phyloP scores from a whole-genome alignment of 2,329 filamentous ascomycete genomes.

The Penicillium sp. region DNA sequence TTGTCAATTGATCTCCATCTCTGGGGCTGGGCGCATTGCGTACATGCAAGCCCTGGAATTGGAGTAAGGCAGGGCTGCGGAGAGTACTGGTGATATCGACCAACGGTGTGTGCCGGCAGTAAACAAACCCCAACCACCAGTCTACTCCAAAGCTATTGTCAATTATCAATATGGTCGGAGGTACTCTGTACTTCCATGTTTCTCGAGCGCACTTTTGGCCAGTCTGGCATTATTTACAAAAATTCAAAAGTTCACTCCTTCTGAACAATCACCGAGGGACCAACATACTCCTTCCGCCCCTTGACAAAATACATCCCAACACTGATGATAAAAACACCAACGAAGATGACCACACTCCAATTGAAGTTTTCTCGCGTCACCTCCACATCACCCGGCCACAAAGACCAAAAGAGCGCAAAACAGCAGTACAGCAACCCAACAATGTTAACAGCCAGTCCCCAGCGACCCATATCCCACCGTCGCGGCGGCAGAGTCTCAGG shows the following conservation, averaged over 20 bases:
- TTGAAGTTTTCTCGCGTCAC: constrained; percentile 50
- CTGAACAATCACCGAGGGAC: constrained; percentile 21
- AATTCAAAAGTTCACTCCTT: neutral
- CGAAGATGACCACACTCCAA: constrained; percentile 51
- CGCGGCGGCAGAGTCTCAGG: constrained; percentile 39
- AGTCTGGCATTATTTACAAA: neutral
- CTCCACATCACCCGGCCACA: constrained; percentile 46
- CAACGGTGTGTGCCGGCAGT: too few relatives aligned
- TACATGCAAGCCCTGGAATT: too few relatives aligned
- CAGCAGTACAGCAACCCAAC: constrained; percentile 46
- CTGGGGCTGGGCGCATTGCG: too few relatives aligned
- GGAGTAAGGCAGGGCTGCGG: too few relatives aligned
- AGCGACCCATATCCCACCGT: constrained; percentile 47
- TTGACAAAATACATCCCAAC: constrained; percentile 40
- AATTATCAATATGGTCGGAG: too few relatives aligned
- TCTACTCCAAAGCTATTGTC: too few relatives aligned
- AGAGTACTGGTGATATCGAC: too few relatives aligned
- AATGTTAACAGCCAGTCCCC: constrained; percentile 47
- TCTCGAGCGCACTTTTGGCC: neutral
- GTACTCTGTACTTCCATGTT: too few relatives aligned
- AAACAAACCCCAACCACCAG: too few relatives aligned
- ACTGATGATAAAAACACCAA: constrained; percentile 41
- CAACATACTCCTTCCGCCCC: constrained; percentile 34
- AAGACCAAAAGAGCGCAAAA: constrained; percentile 49
- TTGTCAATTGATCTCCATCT: too few relatives aligned